Percentiles rank a stretch among this genome's conserved stretches.
Evolutionary conservation across 345 rosid genomes (phyloP).

Genomic region (Erysimum cheiranthoides): DNA sequence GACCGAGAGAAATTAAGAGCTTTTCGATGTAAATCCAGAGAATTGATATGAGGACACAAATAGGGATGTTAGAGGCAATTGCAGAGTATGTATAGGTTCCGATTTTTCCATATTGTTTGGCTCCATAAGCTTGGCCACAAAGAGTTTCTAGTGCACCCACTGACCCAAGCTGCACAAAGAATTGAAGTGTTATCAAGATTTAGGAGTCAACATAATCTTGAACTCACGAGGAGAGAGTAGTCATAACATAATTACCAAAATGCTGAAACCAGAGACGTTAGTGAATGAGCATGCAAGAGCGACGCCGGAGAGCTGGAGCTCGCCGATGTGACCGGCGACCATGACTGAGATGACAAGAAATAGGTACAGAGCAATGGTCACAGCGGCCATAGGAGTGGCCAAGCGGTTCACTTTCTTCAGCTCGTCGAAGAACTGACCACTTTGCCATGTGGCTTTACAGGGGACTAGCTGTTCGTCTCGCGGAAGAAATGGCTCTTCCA

Average conservation of each 20-base stretch:
- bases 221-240: slow-evolving; percentile 6
- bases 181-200: slow-evolving; percentile 8
- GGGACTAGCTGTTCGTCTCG: neutral
- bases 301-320: slow-evolving; percentile 27
- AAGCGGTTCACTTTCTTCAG: slow-evolving; percentile 17
- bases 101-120: slow-evolving; percentile 34
- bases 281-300: slow-evolving; percentile 22
- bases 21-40: slow-evolving; percentile 34
- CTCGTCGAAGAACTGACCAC: neutral
- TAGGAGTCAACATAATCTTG: neutral
- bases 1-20: slow-evolving; percentile 37
- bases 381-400: slow-evolving; percentile 21
- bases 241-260: neutral
- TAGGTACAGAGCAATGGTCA: slow-evolving; percentile 20
- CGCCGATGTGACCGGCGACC: slow-evolving; percentile 24
- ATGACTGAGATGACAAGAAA: slow-evolving; percentile 23
- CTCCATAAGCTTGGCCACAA: slow-evolving; percentile 47
- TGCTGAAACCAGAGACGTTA: slow-evolving; percentile 19
- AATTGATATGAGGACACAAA: slow-evolving; percentile 38
- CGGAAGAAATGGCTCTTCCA: slow-evolving; percentile 16
- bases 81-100: slow-evolving; percentile 43
- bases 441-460: neutral
- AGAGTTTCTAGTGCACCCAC: slow-evolving; percentile 44
- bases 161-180: slow-evolving; percentile 34
- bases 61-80: slow-evolving; percentile 31